Evolutionary conservation across 768 basidiomycete species (phyloP), one percentile per base, ranked within the genome.

Genomic region (Kwoniella dendrophila): DNA sequence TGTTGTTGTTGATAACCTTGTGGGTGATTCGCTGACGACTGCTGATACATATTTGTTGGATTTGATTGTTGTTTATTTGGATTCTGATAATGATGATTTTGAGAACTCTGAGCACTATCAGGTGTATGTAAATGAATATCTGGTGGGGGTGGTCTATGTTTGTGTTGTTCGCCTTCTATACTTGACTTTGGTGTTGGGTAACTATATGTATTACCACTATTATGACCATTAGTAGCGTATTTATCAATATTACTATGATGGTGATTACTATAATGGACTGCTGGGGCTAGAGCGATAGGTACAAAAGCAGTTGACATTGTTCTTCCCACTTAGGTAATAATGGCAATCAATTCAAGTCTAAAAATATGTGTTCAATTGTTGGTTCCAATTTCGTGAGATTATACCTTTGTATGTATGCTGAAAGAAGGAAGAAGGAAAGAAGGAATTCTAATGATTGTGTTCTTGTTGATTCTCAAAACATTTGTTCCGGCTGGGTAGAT

Each of bases 241-340:
- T 44, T 44, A 24, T 44, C 43, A 20, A 40, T 11, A 20, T 40
- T 20, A n/a, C 12, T 34, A 32, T 32, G 14, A n/a, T 43, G 6
- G 38, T 55, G 36, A 20, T 44, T 45, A 36, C 47, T 55, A 52
- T 55, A 49, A 41, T 62, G 60, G 6, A 55, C 29, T 18, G 60
- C 36, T 1, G 60, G 60, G 14, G 60, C 60, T 11, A 62, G 60
- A 11, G 52, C 54, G 45, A 62, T 30, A n/a, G 60, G 53, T 27
- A 41, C 53, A 30, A 62, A 62, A 16, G 60, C 60, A 18, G 60
- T 62, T 30, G 60, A 55, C 60, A 62, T 62, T 29, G 36, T 22
- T 58, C 40, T 24, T 20, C 27, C 32, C 26, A n/a, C n/a, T n/a
- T n/a, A n/a, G n/a, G n/a, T n/a, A n/a, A n/a, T n/a, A n/a, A n/a